phyloP scores from a whole-genome alignment of 352 stramenopile genomes.

The Elongisporangium prolatum region DNA sequence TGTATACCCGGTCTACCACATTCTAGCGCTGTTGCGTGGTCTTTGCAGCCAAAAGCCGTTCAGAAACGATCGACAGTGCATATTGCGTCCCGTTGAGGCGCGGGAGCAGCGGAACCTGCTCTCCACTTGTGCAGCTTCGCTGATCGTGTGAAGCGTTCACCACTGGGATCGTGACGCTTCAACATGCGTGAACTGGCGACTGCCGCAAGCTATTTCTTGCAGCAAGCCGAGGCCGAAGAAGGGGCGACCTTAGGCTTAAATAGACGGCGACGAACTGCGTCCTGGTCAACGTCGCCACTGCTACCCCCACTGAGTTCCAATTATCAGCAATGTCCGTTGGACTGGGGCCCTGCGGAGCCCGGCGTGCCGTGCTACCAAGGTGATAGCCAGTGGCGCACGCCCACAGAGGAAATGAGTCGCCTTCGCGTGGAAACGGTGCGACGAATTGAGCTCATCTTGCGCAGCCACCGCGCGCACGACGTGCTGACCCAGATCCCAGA shows the following conservation, averaged over 20 bases:
- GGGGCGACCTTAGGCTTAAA: not conserved
- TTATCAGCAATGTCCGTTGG: not conserved
- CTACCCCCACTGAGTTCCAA: not conserved
- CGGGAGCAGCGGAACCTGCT: not conserved
- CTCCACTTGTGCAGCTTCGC: not conserved
- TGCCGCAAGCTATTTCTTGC: not conserved
- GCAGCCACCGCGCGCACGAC: constrained; percentile 52
- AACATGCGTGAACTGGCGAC: not conserved
- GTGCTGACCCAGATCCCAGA: constrained; percentile 54
- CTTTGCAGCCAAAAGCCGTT: not conserved
- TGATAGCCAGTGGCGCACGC: constrained; percentile 27
- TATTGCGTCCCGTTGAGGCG: not conserved
- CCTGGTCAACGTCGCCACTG: not conserved
- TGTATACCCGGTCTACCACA: not conserved
- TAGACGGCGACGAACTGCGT: not conserved
- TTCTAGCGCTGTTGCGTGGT: not conserved
- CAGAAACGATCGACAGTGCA: not conserved
- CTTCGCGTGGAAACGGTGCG: constrained; percentile 42
- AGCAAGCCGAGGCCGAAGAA: not conserved
- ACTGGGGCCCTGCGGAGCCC: not conserved
- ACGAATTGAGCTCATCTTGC: constrained; percentile 56
- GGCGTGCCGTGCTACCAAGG: not conserved
- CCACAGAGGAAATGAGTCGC: constrained; percentile 36
- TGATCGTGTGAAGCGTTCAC: not conserved
- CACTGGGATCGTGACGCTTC: not conserved